These are phyloP conservation scores for Pelargonium australe DNA, from an alignment of 441 rosid species.

Conservation along the genomic window DNA sequence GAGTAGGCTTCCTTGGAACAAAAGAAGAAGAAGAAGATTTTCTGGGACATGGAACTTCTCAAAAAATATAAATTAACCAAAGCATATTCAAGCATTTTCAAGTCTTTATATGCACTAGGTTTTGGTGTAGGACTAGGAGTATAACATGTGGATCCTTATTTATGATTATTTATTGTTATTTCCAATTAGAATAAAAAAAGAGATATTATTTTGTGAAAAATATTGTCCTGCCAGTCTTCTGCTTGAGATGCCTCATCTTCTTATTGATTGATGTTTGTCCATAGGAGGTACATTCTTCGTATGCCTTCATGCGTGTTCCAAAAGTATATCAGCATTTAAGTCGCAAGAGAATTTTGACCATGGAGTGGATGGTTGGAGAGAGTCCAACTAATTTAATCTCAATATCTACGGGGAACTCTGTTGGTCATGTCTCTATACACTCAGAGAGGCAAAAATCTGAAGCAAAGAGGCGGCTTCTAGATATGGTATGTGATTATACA, in stretches of 20 bases:
- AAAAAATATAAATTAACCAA: too few species aligned
- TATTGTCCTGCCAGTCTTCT: slow-evolving; percentile 1
- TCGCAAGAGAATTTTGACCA: slow-evolving; percentile 81
- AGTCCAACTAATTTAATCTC: slow-evolving; percentile 67
- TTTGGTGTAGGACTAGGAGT: too few species aligned
- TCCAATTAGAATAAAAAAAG: too few species aligned
- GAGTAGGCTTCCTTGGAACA: too few species aligned
- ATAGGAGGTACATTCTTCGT: slow-evolving; percentile 76
- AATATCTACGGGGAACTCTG: slow-evolving; percentile 34
- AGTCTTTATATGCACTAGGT: too few species aligned
- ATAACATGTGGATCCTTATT: not conserved
- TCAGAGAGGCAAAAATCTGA: slow-evolving; percentile 55
- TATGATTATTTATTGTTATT: not conserved
- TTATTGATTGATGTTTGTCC: slow-evolving; percentile 23
- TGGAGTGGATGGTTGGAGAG: slow-evolving; percentile 97
- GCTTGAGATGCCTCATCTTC: slow-evolving; percentile 21
- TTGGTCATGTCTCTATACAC: slow-evolving; percentile 29
- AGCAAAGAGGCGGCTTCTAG: slow-evolving; percentile 67
- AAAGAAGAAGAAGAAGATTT: too few species aligned
- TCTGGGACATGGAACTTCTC: too few species aligned
- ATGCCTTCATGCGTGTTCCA: slow-evolving; percentile 62
- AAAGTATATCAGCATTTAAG: slow-evolving; percentile 57
- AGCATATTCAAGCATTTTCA: too few species aligned
- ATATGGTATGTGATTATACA: slow-evolving; percentile 47
- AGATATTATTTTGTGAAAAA: not conserved